Evolutionary conservation across 257 asterid genomes (phyloP).

Genomic region (Fraxinus anomala): DNA sequence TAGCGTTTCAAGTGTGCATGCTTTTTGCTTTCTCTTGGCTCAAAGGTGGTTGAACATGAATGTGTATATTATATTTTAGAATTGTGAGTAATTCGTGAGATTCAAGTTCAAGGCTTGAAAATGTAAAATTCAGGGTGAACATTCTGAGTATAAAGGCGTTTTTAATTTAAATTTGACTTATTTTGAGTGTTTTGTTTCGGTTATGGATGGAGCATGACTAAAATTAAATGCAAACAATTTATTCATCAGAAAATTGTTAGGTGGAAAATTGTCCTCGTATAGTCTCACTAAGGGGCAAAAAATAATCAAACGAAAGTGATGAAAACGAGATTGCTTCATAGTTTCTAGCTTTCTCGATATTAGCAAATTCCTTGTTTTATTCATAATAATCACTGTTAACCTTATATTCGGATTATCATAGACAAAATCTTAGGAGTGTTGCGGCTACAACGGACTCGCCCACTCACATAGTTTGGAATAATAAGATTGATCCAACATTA

Average conservation of each 20-base stretch:
- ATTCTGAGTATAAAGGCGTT: no score
- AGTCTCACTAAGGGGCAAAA: not conserved
- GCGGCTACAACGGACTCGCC: no score
- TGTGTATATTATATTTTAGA: not conserved
- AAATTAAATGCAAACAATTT: no score
- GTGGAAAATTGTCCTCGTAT: not conserved
- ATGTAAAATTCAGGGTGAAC: not conserved
- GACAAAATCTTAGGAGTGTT: no score
- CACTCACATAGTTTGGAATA: no score
- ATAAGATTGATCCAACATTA: no score
- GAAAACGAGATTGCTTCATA: constrained; percentile 4
- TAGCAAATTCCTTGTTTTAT: not conserved
- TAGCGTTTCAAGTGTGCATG: not conserved
- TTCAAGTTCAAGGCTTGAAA: not conserved
- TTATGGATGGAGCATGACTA: not conserved
- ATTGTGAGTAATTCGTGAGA: no score
- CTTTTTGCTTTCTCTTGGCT: not conserved
- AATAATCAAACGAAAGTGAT: not conserved
- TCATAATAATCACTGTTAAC: not conserved
- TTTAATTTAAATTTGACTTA: not conserved
- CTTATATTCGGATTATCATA: no score
- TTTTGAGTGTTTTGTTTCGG: not conserved
- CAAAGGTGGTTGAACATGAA: not conserved
- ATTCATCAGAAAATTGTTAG: no score
- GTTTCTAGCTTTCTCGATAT: not conserved